A percentile compares a stretch with the other conserved stretches of the same genome.
phyloP scores from a whole-genome alignment of 768 basidiomycete genomes.

The Podaxis pistillaris region DNA sequence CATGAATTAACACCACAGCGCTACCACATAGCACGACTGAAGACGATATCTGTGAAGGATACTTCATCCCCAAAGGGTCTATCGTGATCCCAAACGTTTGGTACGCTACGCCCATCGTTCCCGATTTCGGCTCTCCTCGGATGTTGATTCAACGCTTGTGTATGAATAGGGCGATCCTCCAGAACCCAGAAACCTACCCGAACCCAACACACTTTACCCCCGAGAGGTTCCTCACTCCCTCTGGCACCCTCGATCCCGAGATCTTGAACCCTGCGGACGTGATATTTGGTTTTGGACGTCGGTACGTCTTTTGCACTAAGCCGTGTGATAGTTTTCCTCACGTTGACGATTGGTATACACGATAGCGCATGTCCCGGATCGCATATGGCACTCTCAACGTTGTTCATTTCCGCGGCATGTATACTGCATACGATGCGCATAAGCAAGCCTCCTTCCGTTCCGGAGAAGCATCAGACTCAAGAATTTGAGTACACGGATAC shows the following conservation, averaged over 20 bases:
- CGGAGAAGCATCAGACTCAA: constrained; percentile 13
- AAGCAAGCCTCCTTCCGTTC: constrained; percentile 23
- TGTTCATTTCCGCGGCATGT: constrained; percentile 27
- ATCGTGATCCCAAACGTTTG: constrained; percentile 34
- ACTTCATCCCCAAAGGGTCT: constrained; percentile 42
- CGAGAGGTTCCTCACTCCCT: constrained; percentile 35
- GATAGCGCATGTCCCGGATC: constrained; percentile 19
- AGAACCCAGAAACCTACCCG: constrained; percentile 27
- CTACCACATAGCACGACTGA: constrained; percentile 32
- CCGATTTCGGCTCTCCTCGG: background rate
- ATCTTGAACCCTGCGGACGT: constrained; percentile 33
- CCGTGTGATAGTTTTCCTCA: constrained; percentile 22
- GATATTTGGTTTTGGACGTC: constrained; percentile 38
- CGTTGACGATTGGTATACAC: background rate
- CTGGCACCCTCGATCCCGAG: constrained; percentile 22
- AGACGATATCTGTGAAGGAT: constrained; percentile 46
- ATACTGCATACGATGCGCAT: constrained; percentile 33
- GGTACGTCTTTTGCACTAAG: constrained; percentile 20
- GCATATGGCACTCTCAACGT: constrained; percentile 25
- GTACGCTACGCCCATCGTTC: constrained; percentile 17
- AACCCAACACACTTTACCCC: constrained; percentile 37
- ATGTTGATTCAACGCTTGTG: background rate
- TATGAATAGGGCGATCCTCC: constrained; percentile 28
- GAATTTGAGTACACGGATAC: constrained; percentile 17
- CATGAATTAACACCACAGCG: constrained; percentile 16